Evolutionary conservation across 352 stramenopile genomes (phyloP), one percentile per base, ranked within the genome.

Genomic region (Globisporangium carolinianum): DNA sequence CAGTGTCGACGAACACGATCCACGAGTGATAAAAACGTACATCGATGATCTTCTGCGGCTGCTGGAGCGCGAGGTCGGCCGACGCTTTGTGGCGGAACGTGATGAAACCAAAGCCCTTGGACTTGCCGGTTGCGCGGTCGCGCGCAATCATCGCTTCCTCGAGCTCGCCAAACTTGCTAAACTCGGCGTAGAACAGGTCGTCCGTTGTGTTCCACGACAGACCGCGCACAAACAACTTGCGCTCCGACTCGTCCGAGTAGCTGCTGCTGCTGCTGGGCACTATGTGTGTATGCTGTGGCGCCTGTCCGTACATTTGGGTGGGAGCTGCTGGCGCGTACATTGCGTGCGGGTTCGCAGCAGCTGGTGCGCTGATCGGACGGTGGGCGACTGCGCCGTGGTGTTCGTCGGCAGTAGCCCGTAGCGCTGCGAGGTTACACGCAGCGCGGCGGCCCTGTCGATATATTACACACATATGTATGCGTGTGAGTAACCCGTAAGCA

Each of bases 91-190:
- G 61, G 37, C 66, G 66, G 59, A 71, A 91, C 37, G 68, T 86
- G 52, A 89, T 71, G 45, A 89, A 90, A 35, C 72, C 82, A 56
- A 76, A 91, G n/a, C 79, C 73, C 58, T 85, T 89, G 63, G 65
- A 83, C 60, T 79, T 83, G 37, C 75, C 77, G 0, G 79, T 86
- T 35, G 71, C 63, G 17, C 66, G 76, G 53, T 92, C 73, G 12
- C 69, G 64, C 18, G 73, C 67, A 47, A 90, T 65, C 32, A 62
- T 62, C 37, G 72, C 69, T 50, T 74, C 67, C 32, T 79, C 68
- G n/a, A 90, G 51, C 11, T 88, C 78, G 39, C 82, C 82, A 54
- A 72, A 92, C 53, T 85, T 77, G 45, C 71, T 48, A 49, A 90
- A 92, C 64, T 84, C 70, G 17, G 73, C 56, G 1, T 62, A 69